Base-by-base conservation (phyloP, 495 filamentous ascomycete genomes). In the Neurospora sp. region DNA sequence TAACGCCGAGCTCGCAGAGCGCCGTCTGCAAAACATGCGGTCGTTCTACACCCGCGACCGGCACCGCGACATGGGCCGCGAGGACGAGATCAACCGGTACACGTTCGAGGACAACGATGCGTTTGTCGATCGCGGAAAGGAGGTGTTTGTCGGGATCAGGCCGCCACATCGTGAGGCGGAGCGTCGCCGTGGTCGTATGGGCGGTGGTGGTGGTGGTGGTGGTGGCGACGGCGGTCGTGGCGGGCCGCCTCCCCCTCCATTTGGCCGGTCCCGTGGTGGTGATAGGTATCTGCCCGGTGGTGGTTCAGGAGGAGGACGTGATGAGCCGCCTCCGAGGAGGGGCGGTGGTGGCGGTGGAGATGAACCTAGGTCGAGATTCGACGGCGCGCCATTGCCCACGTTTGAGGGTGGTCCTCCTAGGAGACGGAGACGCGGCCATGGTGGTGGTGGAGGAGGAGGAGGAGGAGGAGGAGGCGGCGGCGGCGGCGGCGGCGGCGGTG, bases 71-170 rank as follows among this genome's bases (percentile, higher is more conserved):
- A 82, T 88, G 38, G 89, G 88, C 44, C 88, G 89, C 53, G 88
- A 93, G 35, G 89, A 89, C 79, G 79, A 80, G 59, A 80, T 79
- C 72, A 87, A 91, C 69, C 85, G 92, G 40, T 95, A 91, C 79
- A 91, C 89, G 0, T 97, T 97, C 76, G 92, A 96, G 82, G 85
- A 91, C 71, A 87, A 85, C 1, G 88, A 90, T 73, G 61, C 79
- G 0, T 86, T 97, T 65, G 91, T 96, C 68, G 93, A 97, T 80
- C 82, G 87, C 73, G 94, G 93, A 3, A 86, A 87, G 6, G 93
- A 97, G 78, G 89, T 89, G 75, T 87, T 89, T 75, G 75, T 84
- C 41, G 85, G 85, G 22, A 87, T 88, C 74, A 81, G 86, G 22
- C 86, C 85, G 20, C 86, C 86, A 3, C 83, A 84, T 73, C 76